Conservation (phyloP, 2,329 filamentous ascomycete genomes). For the Fusarium sp. region DNA sequence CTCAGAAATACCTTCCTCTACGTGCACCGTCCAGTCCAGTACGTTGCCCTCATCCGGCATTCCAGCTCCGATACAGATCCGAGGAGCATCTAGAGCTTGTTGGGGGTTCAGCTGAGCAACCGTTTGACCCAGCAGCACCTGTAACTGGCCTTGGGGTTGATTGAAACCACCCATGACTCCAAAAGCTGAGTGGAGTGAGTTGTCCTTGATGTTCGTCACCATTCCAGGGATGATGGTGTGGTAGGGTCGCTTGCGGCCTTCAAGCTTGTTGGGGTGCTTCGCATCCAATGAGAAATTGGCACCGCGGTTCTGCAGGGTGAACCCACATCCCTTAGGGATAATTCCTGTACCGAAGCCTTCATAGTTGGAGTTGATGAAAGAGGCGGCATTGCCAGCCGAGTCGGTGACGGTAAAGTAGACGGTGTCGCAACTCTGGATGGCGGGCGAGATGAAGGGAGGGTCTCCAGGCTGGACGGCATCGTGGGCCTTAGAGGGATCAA, state of each 20-base stretch:
- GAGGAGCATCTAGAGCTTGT: constrained; percentile 89
- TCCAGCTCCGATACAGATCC: constrained; percentile 88
- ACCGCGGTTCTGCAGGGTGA: constrained; percentile 94
- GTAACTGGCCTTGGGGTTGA: constrained; percentile 97
- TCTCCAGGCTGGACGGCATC: constrained; percentile 75
- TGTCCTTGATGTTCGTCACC: constrained; percentile 83
- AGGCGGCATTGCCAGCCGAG: constrained; percentile 87
- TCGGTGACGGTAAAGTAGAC: constrained; percentile 95
- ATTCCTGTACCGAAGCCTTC: constrained; percentile 90
- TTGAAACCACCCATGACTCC: constrained; percentile 99
- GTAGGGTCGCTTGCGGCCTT: constrained; percentile 89
- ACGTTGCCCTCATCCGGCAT: constrained; percentile 74
- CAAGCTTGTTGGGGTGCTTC: constrained; percentile 84
- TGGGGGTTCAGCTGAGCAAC: constrained; percentile 88
- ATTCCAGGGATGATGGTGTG: constrained; percentile 98
- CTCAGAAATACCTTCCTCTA: constrained; percentile 86
- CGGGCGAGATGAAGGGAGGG: constrained; percentile 72
- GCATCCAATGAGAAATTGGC: constrained; percentile 84
- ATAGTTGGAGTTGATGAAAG: constrained; percentile 98
- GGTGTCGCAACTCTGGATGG: constrained; percentile 89
- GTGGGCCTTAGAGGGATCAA: constrained; percentile 72
- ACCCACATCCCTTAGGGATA: constrained; percentile 88
- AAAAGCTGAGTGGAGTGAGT: constrained; percentile 85
- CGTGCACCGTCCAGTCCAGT: constrained; percentile 76
- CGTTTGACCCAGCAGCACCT: constrained; percentile 91